Evolutionary conservation across 495 filamentous ascomycete genomes (phyloP).

Genomic region (Hypoxylon fuscum): DNA sequence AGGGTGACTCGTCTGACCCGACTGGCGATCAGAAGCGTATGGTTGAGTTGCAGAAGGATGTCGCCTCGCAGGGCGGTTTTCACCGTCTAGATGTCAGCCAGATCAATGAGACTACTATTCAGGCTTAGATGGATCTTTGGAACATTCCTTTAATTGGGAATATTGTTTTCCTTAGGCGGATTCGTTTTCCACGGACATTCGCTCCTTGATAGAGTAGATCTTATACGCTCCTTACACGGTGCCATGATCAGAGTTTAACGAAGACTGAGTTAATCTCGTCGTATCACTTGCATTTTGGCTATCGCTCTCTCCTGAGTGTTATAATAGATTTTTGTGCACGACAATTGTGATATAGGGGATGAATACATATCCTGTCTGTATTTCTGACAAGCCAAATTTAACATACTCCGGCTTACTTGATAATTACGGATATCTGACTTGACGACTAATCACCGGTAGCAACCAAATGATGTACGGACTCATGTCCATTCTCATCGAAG

Average conservation of each 20-base stretch:
- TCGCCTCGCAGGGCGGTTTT: constrained; percentile 62
- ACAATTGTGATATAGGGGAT: no score
- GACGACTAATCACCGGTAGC: no score
- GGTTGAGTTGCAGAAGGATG: constrained; percentile 65
- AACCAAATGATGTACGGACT: no score
- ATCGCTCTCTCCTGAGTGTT: not conserved
- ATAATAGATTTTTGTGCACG: no score
- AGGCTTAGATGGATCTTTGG: constrained; percentile 13
- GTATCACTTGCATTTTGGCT: not conserved
- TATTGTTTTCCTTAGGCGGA: not conserved
- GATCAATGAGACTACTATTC: constrained; percentile 10
- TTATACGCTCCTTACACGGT: not conserved
- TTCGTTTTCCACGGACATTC: not conserved
- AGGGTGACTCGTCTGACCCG: constrained; percentile 67
- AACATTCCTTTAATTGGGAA: not conserved
- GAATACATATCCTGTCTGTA: no score
- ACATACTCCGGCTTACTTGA: no score
- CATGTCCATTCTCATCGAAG: no score
- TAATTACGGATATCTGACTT: no score
- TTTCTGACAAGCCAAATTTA: no score
- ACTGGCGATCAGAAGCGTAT: constrained; percentile 73
- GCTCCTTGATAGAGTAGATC: not conserved
- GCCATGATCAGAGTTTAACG: not conserved
- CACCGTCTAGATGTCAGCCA: constrained; percentile 41
- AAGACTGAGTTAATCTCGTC: not conserved